phyloP scores from a whole-genome alignment of 75 land plant species.

The Selaginella moellendorffii region DNA sequence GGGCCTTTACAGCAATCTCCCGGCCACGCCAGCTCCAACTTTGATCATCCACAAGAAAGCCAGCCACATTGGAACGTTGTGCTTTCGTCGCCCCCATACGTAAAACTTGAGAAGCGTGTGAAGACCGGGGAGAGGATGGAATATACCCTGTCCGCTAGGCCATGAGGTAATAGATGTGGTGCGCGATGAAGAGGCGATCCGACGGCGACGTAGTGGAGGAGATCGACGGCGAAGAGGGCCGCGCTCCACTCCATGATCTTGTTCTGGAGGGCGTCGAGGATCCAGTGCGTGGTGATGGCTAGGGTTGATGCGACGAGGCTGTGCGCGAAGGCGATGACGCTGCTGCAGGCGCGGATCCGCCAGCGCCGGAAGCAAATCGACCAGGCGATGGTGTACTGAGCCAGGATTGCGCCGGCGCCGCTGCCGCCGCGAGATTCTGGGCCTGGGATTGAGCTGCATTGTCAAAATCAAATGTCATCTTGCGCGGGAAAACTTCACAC shows the following conservation, averaged over 20 bases:
- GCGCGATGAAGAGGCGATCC: neutral
- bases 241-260: neutral
- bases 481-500: too few species aligned
- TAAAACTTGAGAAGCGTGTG: neutral
- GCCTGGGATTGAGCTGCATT: too few species aligned
- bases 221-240: neutral
- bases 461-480: too few species aligned
- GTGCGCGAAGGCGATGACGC: neutral
- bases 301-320: neutral
- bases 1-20: neutral
- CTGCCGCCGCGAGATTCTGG: too few species aligned
- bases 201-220: neutral
- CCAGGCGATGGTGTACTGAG: neutral
- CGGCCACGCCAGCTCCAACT: too few species aligned
- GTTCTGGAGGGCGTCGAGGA: neutral
- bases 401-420: too few species aligned
- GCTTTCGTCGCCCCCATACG: neutral
- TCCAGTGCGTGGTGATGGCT: neutral
- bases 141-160: neutral
- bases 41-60: neutral
- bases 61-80: neutral
- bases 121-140: neutral
- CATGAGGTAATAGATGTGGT: neutral
- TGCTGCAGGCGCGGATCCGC: conserved; percentile 2
- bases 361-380: neutral